These are phyloP conservation scores for Pilaira anomala DNA, from an alignment of 192 early-diverging fungal genomes.

Conservation along the genomic window DNA sequence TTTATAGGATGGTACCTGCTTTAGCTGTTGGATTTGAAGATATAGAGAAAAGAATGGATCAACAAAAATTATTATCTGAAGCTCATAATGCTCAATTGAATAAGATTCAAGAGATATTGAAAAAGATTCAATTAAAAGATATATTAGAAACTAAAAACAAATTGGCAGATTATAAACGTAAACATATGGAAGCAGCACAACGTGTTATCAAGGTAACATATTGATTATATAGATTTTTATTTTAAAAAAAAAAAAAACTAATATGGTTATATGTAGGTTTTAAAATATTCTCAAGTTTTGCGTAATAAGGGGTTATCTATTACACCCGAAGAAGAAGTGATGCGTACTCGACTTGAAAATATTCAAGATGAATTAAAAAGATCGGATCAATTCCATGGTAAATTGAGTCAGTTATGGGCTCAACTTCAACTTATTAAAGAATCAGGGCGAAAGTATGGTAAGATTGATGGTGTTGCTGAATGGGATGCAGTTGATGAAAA, in stretches of 20 bases:
- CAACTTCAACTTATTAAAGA: constrained; percentile 71
- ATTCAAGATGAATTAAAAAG: constrained; percentile 71
- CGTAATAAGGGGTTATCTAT: constrained; percentile 77
- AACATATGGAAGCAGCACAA: constrained; percentile 72
- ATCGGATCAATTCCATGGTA: constrained; percentile 74
- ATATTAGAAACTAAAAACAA: constrained; percentile 67
- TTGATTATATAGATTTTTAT: background rate
- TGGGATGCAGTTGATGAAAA: constrained; percentile 19
- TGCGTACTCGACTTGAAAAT: constrained; percentile 71
- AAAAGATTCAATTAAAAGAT: constrained; percentile 47
- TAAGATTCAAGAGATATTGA: constrained; percentile 35
- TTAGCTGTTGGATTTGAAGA: constrained; percentile 89
- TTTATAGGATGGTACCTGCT: constrained; percentile 89
- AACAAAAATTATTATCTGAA: constrained; percentile 66
- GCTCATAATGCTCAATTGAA: constrained; percentile 70
- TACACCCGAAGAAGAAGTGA: constrained; percentile 77
- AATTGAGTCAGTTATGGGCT: constrained; percentile 81
- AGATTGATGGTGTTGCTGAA: constrained; percentile 15
- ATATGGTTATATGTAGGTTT: constrained; percentile 6
- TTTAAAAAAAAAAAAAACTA: no score
- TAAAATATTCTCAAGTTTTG: constrained; percentile 68
- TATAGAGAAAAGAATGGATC: constrained; percentile 78
- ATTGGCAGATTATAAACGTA: constrained; percentile 72
- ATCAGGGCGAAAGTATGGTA: constrained; percentile 38
- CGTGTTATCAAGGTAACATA: constrained; percentile 61